Base-by-base conservation (phyloP, 176 grass and related monocot genomes). In the Raddia distichophylla region DNA sequence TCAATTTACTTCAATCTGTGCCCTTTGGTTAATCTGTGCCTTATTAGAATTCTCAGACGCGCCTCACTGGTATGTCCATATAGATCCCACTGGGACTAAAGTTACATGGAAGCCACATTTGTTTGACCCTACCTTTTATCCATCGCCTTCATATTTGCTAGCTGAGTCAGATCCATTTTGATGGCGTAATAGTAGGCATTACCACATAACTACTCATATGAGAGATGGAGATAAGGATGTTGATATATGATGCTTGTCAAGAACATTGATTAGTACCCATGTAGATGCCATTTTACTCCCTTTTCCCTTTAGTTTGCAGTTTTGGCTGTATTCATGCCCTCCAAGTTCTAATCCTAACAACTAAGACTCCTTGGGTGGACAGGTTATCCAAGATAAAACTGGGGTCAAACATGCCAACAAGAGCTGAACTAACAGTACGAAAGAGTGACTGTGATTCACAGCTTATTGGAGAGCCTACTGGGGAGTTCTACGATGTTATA, bases 361-460 rank as follows among this genome's bases (percentile, higher is more conserved):
- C 8, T 15, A 62, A 75, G 0, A n/a, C 5, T 71, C 0, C 48
- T 75, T 71, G 32, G 60, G 74, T 89, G 82, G 18, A 86, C 78
- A 97, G 94, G 89, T 84, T 67, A 48, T 67, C 69, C 22, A 91
- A 74, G 74, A 80, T 93, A 69, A 91, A 80, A 79, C 89, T 97
- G 2, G 94, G 94, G 46, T 77, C 79, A 15, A 94, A 94, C 71
- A 97, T 97, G 94, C 94, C 87, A 37, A 68, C 79, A 84, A 88
- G 67, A 91, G 91, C 89, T 69, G 89, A 91, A 77, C 56, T 91
- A 74, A 97, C 89, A 52, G 47, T 78, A 67, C 77, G 94, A 54
- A 89, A 74, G 78, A 81, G 10, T 44, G 91, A 94, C 0, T 27
- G 27, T 32, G 94, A 94, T 42, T 45, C 64, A 0, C 89, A 87